These are phyloP conservation scores for Volvariella volvacea DNA, from an alignment of 1,284 basidiomycete species.

Conservation along the genomic window DNA sequence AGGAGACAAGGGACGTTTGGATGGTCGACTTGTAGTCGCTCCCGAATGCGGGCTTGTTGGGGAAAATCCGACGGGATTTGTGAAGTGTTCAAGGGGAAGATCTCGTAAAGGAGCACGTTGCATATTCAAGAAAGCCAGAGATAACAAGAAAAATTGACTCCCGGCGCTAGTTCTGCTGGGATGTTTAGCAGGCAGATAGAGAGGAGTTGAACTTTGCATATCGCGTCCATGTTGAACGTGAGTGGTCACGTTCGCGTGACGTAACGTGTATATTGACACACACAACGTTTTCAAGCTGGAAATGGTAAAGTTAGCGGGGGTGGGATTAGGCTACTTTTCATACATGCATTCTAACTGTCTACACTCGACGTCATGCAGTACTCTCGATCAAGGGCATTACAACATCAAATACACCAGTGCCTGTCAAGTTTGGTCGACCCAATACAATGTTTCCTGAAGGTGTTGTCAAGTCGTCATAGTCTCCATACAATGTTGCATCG, in stretches of 20 bases:
- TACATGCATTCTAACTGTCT: too few species aligned
- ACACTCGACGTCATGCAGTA: too few species aligned
- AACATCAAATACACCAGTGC: constrained; percentile 87
- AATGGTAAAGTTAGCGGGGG: too few species aligned
- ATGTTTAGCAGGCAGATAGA: constrained; percentile 11
- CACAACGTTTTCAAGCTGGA: too few species aligned
- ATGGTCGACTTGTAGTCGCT: constrained; percentile 22
- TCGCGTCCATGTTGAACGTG: constrained; percentile 3
- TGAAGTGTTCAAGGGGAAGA: constrained; percentile 49
- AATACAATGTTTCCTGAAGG: constrained; percentile 92
- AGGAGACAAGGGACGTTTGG: constrained; percentile 50
- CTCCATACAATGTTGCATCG: constrained; percentile 90
- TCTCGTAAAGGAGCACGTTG: constrained; percentile 47
- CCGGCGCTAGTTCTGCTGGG: constrained; percentile 4
- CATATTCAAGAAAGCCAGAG: constrained; percentile 16
- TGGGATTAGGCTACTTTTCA: too few species aligned
- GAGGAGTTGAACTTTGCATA: constrained; percentile 1
- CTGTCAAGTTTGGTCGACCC: constrained; percentile 76
- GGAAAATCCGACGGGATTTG: too few species aligned
- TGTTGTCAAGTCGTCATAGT: constrained; percentile 87
- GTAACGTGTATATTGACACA: constrained; percentile 20
- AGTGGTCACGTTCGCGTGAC: constrained; percentile 27
- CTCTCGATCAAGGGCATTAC: constrained; percentile 42
- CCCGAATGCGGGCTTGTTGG: constrained; percentile 17
- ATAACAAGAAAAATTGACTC: constrained; percentile 9